A percentile compares a stretch with the other conserved stretches of the same genome.
These are phyloP conservation scores for Crucibulum laeve DNA, from an alignment of 768 basidiomycete genomes.

Conservation along the genomic window DNA sequence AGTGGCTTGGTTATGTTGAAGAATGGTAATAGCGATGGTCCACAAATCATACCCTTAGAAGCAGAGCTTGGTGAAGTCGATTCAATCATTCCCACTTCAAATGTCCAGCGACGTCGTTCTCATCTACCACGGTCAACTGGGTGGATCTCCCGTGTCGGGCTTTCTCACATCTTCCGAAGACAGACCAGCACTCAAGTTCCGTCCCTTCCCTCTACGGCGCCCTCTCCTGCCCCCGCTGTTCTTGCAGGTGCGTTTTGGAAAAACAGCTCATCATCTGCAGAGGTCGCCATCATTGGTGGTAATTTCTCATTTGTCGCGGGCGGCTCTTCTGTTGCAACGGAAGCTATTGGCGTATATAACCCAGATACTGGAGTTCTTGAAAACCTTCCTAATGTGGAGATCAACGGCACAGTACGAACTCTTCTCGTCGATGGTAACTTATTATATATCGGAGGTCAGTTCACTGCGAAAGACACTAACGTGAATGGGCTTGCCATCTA, in stretches of 20 bases:
- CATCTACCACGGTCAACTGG: slow-evolving; percentile 28
- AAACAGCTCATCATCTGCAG: slow-evolving; percentile 60
- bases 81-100: slow-evolving; percentile 23
- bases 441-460: slow-evolving; percentile 85
- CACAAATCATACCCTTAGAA: slow-evolving; percentile 57
- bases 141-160: slow-evolving; percentile 48
- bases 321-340: slow-evolving; percentile 34
- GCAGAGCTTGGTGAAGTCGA: slow-evolving; percentile 44
- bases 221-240: slow-evolving; percentile 72
- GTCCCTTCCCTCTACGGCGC: slow-evolving; percentile 50
- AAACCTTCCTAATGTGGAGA: slow-evolving; percentile 54
- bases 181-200: slow-evolving; percentile 44
- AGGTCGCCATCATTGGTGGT: slow-evolving; percentile 81
- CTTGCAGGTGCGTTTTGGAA: slow-evolving; percentile 89
- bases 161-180: slow-evolving; percentile 43
- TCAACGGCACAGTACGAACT: slow-evolving; percentile 75
- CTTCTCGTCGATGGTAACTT: slow-evolving; percentile 66
- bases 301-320: slow-evolving; percentile 68
- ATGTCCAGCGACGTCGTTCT: slow-evolving; percentile 30
- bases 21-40: slow-evolving; percentile 54
- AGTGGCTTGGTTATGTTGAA: slow-evolving; percentile 76
- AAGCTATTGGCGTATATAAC: slow-evolving; percentile 73
- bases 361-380: slow-evolving; percentile 39
- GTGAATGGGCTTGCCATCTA: slow-evolving; percentile 77
- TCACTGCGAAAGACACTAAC: slow-evolving; percentile 52